These are phyloP conservation scores for Candolleomyces efflorescens DNA, from an alignment of 768 basidiomycete species.

Conservation along the genomic window DNA sequence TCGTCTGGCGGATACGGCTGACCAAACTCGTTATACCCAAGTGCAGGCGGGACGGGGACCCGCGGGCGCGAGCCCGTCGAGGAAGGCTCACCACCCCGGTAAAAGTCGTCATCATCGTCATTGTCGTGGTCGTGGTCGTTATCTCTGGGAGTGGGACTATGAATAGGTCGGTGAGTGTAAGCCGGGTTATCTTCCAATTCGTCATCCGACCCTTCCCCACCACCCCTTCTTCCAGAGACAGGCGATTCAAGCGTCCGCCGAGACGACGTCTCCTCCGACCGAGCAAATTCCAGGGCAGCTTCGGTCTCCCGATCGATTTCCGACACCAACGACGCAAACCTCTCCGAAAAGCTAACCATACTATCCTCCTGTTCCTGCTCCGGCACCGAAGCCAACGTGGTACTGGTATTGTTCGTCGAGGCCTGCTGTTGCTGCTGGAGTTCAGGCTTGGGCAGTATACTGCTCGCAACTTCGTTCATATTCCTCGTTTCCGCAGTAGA, in stretches of 20 bases:
- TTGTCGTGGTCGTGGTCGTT: too few species aligned
- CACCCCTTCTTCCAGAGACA: not conserved
- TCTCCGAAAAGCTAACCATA: conserved; percentile 40
- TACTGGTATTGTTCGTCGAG: too few species aligned
- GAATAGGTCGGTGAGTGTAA: conserved; percentile 5
- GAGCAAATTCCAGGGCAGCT: conserved; percentile 36
- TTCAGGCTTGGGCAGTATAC: not conserved
- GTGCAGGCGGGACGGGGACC: conserved; percentile 22
- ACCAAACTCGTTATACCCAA: conserved; percentile 47
- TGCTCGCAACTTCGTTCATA: not conserved
- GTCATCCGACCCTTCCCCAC: conserved; percentile 1
- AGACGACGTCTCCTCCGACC: conserved; percentile 20
- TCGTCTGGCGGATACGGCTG: conserved; percentile 44
- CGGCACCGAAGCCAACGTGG: conserved; percentile 1
- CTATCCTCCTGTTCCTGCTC: conserved; percentile 30
- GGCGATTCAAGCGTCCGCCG: conserved; percentile 9
- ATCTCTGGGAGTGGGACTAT: not conserved
- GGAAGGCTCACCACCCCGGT: conserved; percentile 10
- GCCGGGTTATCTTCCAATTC: not conserved
- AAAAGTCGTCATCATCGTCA: conserved; percentile 23
- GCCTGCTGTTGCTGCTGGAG: not conserved
- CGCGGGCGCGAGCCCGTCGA: too few species aligned
- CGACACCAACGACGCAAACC: conserved; percentile 46
- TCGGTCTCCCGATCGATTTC: conserved; percentile 53
- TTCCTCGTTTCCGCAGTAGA: conserved; percentile 13